phyloP scores from a whole-genome alignment of 2,329 filamentous ascomycete species.

The Cadophora gregata region DNA sequence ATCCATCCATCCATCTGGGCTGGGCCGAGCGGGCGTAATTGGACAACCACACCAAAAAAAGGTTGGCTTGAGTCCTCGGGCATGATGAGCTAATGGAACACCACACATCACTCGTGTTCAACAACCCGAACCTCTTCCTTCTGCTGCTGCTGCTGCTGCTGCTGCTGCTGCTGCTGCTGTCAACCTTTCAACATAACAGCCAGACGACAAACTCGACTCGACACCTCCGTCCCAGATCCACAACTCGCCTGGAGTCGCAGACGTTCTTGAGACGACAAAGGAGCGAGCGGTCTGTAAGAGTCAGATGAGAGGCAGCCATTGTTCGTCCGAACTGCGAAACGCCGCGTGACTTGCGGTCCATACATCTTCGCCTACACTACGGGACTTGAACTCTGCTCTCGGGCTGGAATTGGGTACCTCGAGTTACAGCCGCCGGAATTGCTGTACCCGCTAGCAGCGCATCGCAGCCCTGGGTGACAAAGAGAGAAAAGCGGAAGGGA shows the following conservation, averaged over 20 bases:
- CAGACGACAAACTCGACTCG: background rate
- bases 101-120: background rate
- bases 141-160: background rate
- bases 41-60: background rate
- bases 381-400: background rate
- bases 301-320: background rate
- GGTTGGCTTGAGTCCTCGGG: background rate
- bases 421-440: background rate
- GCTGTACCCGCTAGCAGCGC: background rate
- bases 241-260: background rate
- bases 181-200: background rate
- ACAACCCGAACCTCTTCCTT: background rate
- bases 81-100: background rate
- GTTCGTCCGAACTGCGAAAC: conserved; percentile 7
- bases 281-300: background rate
- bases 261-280: background rate
- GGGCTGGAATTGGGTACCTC: background rate
- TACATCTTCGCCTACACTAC: background rate
- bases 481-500: background rate
- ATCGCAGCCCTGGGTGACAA: background rate
- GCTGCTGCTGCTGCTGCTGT: background rate
- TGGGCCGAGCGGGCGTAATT: too few species aligned
- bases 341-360: background rate
- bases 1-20: too few species aligned
- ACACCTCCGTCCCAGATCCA: background rate